Evolutionary conservation across 2,329 filamentous ascomycete species (phyloP).

Genomic region (Fusarium fracticaudum): DNA sequence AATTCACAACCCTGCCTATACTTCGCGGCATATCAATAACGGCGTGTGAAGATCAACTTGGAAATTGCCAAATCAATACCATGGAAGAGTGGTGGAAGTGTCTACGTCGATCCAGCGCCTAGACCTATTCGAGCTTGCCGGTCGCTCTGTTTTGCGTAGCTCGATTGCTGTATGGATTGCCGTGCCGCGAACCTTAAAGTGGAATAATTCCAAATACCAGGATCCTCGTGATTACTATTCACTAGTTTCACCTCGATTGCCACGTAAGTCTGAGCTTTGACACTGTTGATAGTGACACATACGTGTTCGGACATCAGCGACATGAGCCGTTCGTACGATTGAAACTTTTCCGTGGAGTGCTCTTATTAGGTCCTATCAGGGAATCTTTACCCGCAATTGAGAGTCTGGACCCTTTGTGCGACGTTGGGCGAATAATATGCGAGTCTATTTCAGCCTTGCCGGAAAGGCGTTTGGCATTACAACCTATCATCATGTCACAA

Average conservation of each 20-base stretch:
- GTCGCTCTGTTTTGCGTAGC: not conserved
- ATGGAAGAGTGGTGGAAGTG: not conserved
- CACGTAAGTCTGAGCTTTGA: not conserved
- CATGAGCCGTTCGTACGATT: constrained; percentile 44
- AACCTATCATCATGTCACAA: not conserved
- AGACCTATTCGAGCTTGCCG: not conserved
- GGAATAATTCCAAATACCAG: not conserved
- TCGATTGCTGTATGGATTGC: not conserved
- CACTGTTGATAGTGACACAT: not conserved
- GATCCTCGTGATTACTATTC: not conserved
- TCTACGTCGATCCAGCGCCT: not conserved
- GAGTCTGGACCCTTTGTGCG: not conserved
- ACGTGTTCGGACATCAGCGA: constrained; percentile 41
- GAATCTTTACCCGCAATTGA: not conserved
- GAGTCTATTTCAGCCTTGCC: not conserved
- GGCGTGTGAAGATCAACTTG: not conserved
- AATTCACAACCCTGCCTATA: no score
- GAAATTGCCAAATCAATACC: no score
- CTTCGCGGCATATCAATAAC: no score
- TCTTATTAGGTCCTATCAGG: not conserved
- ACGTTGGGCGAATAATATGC: not conserved
- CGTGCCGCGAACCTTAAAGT: not conserved
- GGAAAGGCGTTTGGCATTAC: not conserved
- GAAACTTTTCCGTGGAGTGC: constrained; percentile 27
- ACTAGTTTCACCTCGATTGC: not conserved